Conservation (phyloP, 345 rosid species). For the Lepidium africanum region DNA sequence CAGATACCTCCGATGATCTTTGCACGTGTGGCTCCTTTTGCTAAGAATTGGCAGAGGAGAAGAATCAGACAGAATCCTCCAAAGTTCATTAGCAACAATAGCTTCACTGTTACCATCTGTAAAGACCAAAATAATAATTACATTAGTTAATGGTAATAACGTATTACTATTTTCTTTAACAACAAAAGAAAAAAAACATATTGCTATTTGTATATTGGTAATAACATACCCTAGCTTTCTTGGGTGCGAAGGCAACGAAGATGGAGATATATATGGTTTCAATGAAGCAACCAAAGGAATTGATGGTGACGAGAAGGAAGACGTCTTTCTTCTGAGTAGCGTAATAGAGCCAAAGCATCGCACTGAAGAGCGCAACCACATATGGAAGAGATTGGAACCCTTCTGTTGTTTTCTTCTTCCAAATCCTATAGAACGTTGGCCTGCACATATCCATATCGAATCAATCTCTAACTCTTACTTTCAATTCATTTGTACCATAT, state of each 20-base stretch:
- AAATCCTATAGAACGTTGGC: slow-evolving; percentile 56
- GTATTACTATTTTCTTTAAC: no score
- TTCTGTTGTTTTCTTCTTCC: slow-evolving; percentile 71
- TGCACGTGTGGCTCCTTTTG: slow-evolving; percentile 36
- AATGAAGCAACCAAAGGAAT: slow-evolving; percentile 51
- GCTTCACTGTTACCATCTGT: slow-evolving; percentile 45
- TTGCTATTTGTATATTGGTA: neutral
- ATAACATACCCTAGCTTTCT: slow-evolving; percentile 41
- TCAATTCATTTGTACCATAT: neutral
- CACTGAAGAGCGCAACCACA: slow-evolving; percentile 53
- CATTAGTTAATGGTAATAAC: neutral
- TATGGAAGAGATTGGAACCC: slow-evolving; percentile 69
- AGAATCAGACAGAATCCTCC: slow-evolving; percentile 41
- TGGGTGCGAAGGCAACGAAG: slow-evolving; percentile 46
- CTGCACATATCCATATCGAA: slow-evolving; percentile 24
- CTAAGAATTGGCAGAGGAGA: slow-evolving; percentile 37
- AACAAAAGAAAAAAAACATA: no score
- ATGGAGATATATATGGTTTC: slow-evolving; percentile 54
- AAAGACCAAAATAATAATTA: neutral
- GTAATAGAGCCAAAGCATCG: slow-evolving; percentile 61
- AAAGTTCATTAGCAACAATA: slow-evolving; percentile 40
- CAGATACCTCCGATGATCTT: slow-evolving; percentile 50
- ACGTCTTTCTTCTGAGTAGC: slow-evolving; percentile 52
- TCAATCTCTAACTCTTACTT: neutral
- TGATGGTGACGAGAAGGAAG: slow-evolving; percentile 60